Evolutionary conservation across 1,284 basidiomycete species (phyloP), one percentile per base, ranked within the genome.

Genomic region (Peniophora sp.): DNA sequence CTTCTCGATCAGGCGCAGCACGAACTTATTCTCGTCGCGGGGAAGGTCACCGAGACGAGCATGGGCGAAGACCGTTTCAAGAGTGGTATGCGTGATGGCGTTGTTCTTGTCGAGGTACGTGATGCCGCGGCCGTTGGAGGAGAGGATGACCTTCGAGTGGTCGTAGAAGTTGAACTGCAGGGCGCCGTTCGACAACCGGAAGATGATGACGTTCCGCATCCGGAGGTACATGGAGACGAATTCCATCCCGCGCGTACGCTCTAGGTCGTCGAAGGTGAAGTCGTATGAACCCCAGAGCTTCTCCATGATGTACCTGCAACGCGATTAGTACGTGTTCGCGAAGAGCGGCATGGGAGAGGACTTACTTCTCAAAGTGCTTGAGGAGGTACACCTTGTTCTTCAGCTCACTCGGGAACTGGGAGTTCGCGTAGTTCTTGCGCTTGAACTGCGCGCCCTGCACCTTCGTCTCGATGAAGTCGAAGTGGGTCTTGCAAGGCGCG

Each of bases 131-230:
- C 89, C 95, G 32, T 85, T 74, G 2, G 82, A 79, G 6, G 92
- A 92, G 49, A 98, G 73, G 54, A 99, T 85, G 52, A 98, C 71
- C 68, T 99, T 99, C 37, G 90, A 89, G 72, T 99, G 96, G 70
- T 99, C 96, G 69, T 92, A 92, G 67, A 97, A 98, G 75, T 98
- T 99, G 79, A 98, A 96, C 91, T 97, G 63, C 5, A 98, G 70
- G 44, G 91, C 83, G 58, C 94, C 93, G 64, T 97, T 93, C 66
- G 89, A 93, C 64, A 99, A 72, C 70, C 94, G 88, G 78, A 99
- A 99, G 32, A 98, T 85, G 56, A 98, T 96, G 47, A 97, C 92
- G 60, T 95, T 86, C 70, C 95, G 95, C 87, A 95, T 95, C 54
- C 96, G 78, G 58, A 97, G 79, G 70, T 97, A 98, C 69, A 92